Evolutionary conservation across 2,329 filamentous ascomycete genomes (phyloP), one percentile per base, ranked within the genome.

Genomic region (Rugonectria rugulosa): DNA sequence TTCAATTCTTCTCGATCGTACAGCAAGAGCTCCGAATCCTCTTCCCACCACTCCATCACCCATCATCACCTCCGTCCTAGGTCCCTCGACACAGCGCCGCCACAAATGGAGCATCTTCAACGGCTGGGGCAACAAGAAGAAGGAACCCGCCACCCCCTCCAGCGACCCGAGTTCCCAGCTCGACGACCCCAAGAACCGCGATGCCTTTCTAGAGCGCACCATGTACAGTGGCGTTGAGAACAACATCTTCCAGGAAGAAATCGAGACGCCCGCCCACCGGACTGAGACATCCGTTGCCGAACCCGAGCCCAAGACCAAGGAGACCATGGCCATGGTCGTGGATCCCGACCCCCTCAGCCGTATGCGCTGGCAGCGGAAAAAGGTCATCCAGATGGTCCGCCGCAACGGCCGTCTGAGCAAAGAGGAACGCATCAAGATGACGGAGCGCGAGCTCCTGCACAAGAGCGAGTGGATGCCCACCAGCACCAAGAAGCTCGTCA

Each of bases 401-500:
- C 83, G 83, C 58, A 80, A 88, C 42, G 78, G 76, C 49, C 56
- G 64, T 11, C 68, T 81, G 63, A 78, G 86, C 15, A 85, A 84
- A 60, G 79, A 82, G 45, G 84, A 92, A 66, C 79, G 83, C 50
- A 83, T 97, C 57, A 84, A 85, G 69, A 86, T 88, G 64, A 79
- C 81, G 8, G 86, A 88, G 73, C 79, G 84, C 56, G 71, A 82
- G 65, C 68, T 81, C 57, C 62, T 74, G 21, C 79, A 78, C 72
- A 88, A 88, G 74, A 92, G 88, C 59, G 83, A 88, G 41, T 84
- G 85, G 64, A 83, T 97, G 71, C 88, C 92, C 67, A 97, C 95
- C 3, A 92, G 88, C 43, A 80, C 91, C 61, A 99, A 99, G 86
- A 99, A 99, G 79, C 82, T 99, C 51, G 88, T 89, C 47, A 88